phyloP scores from a whole-genome alignment of 208 protist species.

The Leishmania guyanensis region DNA sequence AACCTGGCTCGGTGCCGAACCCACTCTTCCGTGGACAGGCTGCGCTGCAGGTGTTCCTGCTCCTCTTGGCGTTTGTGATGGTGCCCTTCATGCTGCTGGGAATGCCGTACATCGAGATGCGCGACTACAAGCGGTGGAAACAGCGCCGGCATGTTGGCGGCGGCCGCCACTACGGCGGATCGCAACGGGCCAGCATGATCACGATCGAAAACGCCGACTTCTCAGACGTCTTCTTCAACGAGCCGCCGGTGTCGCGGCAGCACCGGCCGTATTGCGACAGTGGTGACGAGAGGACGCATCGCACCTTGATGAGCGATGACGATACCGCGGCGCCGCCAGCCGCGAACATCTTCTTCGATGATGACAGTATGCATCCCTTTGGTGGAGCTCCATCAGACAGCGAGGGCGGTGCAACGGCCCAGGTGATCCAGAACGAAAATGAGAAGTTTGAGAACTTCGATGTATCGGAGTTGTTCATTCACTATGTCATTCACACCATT shows the following conservation, averaged over 20 bases:
- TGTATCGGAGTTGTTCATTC: slow-evolving; percentile 95
- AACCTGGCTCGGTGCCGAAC: slow-evolving; percentile 74
- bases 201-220: slow-evolving; percentile 20
- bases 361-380: slow-evolving; percentile 12
- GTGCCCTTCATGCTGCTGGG: slow-evolving; percentile 87
- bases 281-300: not conserved
- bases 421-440: slow-evolving; percentile 31
- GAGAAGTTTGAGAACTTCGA: slow-evolving; percentile 71
- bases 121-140: slow-evolving; percentile 47
- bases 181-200: slow-evolving; percentile 12
- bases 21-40: slow-evolving; percentile 83
- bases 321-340: slow-evolving; percentile 6
- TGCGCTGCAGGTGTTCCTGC: slow-evolving; percentile 79
- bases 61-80: slow-evolving; percentile 71
- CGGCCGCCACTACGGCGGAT: not conserved
- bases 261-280: not conserved
- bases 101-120: slow-evolving; percentile 79
- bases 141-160: slow-evolving; percentile 10
- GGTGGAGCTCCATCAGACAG: not conserved
- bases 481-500: slow-evolving; percentile 99
- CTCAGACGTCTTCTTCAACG: slow-evolving; percentile 25
- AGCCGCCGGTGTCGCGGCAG: slow-evolving; percentile 14
- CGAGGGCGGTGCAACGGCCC: not conserved
- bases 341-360: slow-evolving; percentile 18
- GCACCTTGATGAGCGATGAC: slow-evolving; percentile 24